phyloP scores from a whole-genome alignment of 2,329 filamentous ascomycete genomes.

The Colletotrichum melonis region DNA sequence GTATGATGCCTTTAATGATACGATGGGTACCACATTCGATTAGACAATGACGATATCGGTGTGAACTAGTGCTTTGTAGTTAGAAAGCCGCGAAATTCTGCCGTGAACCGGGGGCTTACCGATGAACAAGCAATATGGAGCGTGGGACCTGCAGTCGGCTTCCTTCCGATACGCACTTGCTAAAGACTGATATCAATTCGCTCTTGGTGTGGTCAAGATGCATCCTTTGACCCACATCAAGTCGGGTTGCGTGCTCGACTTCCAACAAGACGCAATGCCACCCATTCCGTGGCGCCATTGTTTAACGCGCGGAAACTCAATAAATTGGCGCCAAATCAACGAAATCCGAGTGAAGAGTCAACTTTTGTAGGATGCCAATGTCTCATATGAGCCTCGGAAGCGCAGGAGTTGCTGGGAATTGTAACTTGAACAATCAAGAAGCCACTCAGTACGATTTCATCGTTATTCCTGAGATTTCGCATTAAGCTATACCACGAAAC shows the following conservation, averaged over 20 bases:
- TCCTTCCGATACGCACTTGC: neutral
- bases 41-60: constrained; percentile 5
- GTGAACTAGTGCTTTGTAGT: neutral
- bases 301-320: neutral
- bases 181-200: neutral
- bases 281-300: constrained; percentile 12
- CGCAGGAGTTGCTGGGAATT: neutral
- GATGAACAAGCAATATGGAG: neutral
- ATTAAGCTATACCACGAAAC: too few species aligned
- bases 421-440: neutral
- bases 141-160: neutral
- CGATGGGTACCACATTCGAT: neutral
- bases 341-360: too few species aligned
- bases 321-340: neutral
- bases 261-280: constrained; percentile 28
- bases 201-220: neutral
- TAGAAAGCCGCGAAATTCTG: neutral
- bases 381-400: neutral
- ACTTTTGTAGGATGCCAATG: too few species aligned
- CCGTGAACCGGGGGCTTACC: too few species aligned
- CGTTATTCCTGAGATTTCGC: neutral
- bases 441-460: neutral
- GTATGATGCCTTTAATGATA: neutral
- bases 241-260: constrained; percentile 27
- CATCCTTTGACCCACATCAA: constrained; percentile 6